Percentiles rank a stretch among this genome's conserved stretches.
Conservation (phyloP, 345 rosid species). For the Hypericum perforatum region DNA sequence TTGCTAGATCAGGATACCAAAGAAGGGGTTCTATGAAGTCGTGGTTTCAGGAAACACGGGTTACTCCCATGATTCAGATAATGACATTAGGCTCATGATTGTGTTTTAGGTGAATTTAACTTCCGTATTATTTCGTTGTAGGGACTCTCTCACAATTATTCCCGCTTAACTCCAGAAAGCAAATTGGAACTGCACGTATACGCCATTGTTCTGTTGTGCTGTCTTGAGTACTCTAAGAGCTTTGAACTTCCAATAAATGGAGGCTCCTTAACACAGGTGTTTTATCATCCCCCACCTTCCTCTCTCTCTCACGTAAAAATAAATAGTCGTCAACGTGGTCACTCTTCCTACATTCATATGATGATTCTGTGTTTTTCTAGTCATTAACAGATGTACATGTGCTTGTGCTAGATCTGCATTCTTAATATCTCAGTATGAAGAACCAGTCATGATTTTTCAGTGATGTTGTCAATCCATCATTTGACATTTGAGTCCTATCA, state of each 20-base stretch:
- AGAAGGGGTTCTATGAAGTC: slow-evolving; percentile 23
- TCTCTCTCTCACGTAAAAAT: neutral
- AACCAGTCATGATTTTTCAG: too few relatives aligned
- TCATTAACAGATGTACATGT: too few relatives aligned
- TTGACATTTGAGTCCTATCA: too few relatives aligned
- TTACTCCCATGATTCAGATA: slow-evolving; percentile 12
- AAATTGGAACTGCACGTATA: slow-evolving; percentile 67
- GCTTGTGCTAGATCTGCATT: too few relatives aligned
- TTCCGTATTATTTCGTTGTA: slow-evolving; percentile 17
- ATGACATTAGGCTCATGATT: neutral
- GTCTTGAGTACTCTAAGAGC: slow-evolving; percentile 40
- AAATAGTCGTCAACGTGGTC: too few relatives aligned
- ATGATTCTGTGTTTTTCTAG: too few relatives aligned
- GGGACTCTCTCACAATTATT: slow-evolving; percentile 57
- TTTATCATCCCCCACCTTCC: slow-evolving; percentile 4
- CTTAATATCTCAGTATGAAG: too few relatives aligned
- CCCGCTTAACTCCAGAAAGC: slow-evolving; percentile 44
- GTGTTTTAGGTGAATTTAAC: slow-evolving; percentile 1
- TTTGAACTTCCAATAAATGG: slow-evolving; percentile 49
- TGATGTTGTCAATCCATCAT: too few relatives aligned
- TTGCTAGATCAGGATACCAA: slow-evolving; percentile 41
- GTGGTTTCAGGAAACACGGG: slow-evolving; percentile 34
- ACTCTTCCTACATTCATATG: too few relatives aligned
- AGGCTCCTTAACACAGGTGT: slow-evolving; percentile 47
- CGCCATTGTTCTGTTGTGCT: slow-evolving; percentile 52